These are phyloP conservation scores for Cucumis hystrix DNA, from an alignment of 306 rosid species.

Conservation along the genomic window DNA sequence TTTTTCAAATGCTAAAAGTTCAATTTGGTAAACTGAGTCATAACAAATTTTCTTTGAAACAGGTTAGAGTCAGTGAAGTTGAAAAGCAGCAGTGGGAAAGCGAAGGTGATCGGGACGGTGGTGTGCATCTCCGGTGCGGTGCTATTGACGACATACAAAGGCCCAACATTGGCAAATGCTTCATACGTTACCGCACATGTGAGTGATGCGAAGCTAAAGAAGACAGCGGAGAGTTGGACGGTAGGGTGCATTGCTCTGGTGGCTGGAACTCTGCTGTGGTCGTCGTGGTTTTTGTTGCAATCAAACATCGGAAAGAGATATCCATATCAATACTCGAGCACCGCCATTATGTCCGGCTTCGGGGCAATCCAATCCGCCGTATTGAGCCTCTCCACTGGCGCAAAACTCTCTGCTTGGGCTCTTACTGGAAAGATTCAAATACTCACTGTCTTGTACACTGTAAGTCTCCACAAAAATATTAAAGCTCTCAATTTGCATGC, in stretches of 20 bases:
- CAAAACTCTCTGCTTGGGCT: conserved; percentile 49
- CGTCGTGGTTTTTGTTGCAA: conserved; percentile 76
- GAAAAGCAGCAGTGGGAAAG: conserved; percentile 59
- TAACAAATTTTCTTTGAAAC: background rate
- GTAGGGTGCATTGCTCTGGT: conserved; percentile 57
- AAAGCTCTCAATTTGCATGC: background rate
- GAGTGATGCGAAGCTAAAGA: conserved; percentile 12
- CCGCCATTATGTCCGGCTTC: conserved; percentile 75
- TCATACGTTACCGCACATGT: conserved; percentile 9
- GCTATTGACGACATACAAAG: conserved; percentile 51
- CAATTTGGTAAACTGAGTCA: no score
- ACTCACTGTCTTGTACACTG: conserved; percentile 45
- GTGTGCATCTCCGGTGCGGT: conserved; percentile 63
- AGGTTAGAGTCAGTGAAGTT: conserved; percentile 66
- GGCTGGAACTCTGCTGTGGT: conserved; percentile 58
- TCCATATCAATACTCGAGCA: conserved; percentile 78
- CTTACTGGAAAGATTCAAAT: conserved; percentile 51
- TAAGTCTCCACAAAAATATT: conserved; percentile 21
- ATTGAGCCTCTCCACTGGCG: conserved; percentile 34
- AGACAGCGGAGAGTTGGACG: conserved; percentile 39
- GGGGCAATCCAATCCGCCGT: conserved; percentile 74
- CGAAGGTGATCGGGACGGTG: conserved; percentile 57
- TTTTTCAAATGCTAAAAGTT: no score
- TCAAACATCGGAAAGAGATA: conserved; percentile 54
- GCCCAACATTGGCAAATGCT: conserved; percentile 31